A percentile compares a stretch with the other conserved stretches of the same genome.
These are phyloP conservation scores for Phytophthora colocasiae DNA, from an alignment of 352 stramenopile genomes.

Conservation along the genomic window DNA sequence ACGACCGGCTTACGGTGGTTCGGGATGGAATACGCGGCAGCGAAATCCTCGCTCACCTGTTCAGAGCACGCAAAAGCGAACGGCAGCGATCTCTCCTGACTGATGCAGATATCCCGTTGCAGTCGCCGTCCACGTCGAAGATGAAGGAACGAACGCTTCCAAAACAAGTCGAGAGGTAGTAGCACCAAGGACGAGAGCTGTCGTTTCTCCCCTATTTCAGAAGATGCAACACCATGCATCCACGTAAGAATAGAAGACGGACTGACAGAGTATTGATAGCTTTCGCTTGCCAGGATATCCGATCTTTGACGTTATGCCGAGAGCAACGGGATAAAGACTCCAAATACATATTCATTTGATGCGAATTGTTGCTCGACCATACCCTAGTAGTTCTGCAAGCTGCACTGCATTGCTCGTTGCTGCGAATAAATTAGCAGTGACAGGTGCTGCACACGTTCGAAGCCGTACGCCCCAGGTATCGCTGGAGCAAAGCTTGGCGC, in stretches of 20 bases:
- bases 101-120: conserved; percentile 9
- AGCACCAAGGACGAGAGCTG: conserved; percentile 12
- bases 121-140: too few species aligned
- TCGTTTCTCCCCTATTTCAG: conserved; percentile 37
- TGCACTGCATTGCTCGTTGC: conserved; percentile 1
- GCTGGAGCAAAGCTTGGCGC: conserved; percentile 72
- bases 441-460: conserved; percentile 33
- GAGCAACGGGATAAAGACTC: neutral
- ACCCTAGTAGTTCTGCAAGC: conserved; percentile 5
- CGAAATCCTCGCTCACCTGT: conserved; percentile 46
- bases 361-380: conserved; percentile 20
- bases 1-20: conserved; percentile 21
- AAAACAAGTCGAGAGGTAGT: neutral
- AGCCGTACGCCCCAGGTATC: conserved; percentile 43
- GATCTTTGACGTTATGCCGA: too few species aligned
- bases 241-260: conserved; percentile 34
- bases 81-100: conserved; percentile 19
- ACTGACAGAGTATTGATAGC: conserved; percentile 29
- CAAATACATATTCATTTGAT: conserved; percentile 36
- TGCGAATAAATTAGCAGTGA: conserved; percentile 33
- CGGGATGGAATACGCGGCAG: conserved; percentile 46
- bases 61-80: conserved; percentile 7
- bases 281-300: neutral
- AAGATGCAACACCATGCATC: conserved; percentile 2
- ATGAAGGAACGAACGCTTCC: too few species aligned